phyloP scores from a whole-genome alignment of 129 eudicot genomes.

The Cynara cardunculus region DNA sequence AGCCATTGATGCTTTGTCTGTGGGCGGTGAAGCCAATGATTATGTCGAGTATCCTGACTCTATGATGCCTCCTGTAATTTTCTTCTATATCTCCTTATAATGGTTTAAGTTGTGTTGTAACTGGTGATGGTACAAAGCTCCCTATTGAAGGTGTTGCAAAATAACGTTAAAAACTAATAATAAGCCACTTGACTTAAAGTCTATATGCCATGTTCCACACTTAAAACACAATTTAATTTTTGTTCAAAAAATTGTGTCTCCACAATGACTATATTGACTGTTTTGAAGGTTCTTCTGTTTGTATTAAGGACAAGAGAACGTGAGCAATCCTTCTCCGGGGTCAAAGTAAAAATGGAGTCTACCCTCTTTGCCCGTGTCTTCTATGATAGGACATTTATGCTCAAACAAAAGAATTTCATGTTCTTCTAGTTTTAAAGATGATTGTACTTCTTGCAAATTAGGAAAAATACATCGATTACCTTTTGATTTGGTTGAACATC shows the following conservation, averaged over 20 bases:
- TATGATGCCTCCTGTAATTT: background rate
- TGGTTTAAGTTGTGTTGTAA: background rate
- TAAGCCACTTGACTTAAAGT: background rate
- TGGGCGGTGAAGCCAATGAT: background rate
- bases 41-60: constrained; percentile 1
- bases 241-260: background rate
- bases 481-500: background rate
- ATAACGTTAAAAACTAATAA: background rate
- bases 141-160: background rate
- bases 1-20: background rate
- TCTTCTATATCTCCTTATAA: background rate
- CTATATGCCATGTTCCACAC: background rate
- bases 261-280: background rate
- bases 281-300: constrained; percentile 1
- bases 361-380: background rate
- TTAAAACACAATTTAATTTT: background rate
- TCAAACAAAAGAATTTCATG: background rate
- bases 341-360: background rate
- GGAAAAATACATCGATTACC: background rate
- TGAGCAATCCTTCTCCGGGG: background rate
- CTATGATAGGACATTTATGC: background rate
- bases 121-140: background rate
- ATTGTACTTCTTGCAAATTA: background rate
- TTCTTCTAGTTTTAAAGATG: background rate
- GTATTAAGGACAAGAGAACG: constrained; percentile 1